These are phyloP conservation scores for Pyrus betulifolia DNA, from an alignment of 306 rosid genomes.

Conservation along the genomic window DNA sequence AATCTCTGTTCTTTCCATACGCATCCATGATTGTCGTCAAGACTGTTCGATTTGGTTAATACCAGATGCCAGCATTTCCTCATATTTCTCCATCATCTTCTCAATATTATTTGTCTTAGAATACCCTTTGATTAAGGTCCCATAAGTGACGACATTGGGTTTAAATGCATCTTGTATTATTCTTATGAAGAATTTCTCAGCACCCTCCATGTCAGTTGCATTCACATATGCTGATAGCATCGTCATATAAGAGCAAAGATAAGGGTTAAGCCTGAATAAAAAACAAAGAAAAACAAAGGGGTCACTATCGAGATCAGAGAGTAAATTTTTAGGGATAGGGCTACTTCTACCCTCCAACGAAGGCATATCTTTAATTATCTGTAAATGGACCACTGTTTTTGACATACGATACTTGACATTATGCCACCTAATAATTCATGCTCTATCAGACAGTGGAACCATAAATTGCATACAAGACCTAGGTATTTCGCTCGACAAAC, in stretches of 20 bases:
- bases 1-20: slow-evolving; percentile 67
- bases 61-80: slow-evolving; percentile 62
- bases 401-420: neutral
- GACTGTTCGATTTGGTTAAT: slow-evolving; percentile 58
- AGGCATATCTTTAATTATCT: neutral
- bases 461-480: neutral
- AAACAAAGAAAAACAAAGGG: neutral
- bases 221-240: slow-evolving; percentile 10
- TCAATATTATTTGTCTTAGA: slow-evolving; percentile 55
- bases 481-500: neutral
- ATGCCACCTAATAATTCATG: neutral
- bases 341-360: neutral
- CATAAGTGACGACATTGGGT: slow-evolving; percentile 80
- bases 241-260: too few relatives aligned
- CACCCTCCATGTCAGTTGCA: slow-evolving; percentile 86
- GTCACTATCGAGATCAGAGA: neutral
- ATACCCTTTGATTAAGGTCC: slow-evolving; percentile 79
- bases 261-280: too few relatives aligned
- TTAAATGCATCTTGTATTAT: slow-evolving; percentile 56
- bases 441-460: neutral
- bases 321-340: neutral
- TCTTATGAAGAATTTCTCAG: slow-evolving; percentile 42
- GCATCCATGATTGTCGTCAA: slow-evolving; percentile 88
- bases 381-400: neutral
- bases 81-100: slow-evolving; percentile 61